These are phyloP conservation scores for Podila epigama DNA, from an alignment of 192 early-diverging fungal genomes.

Conservation along the genomic window DNA sequence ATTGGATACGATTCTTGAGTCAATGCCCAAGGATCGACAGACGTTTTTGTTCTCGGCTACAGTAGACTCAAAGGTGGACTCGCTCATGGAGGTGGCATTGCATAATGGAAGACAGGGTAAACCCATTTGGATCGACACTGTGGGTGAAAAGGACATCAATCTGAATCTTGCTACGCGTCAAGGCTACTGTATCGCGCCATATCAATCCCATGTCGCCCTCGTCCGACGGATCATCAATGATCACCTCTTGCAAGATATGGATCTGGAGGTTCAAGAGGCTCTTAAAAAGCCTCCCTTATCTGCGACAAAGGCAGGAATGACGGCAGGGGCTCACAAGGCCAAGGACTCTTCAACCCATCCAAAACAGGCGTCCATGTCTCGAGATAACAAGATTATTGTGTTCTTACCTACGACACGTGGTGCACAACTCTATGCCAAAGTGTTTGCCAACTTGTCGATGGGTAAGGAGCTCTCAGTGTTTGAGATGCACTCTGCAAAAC, in stretches of 20 bases:
- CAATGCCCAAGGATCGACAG: slow-evolving; percentile 75
- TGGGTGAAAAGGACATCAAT: slow-evolving; percentile 82
- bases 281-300: slow-evolving; percentile 69
- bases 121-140: slow-evolving; percentile 76
- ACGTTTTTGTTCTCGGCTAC: slow-evolving; percentile 97
- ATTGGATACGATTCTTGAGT: slow-evolving; percentile 71
- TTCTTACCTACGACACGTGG: slow-evolving; percentile 86
- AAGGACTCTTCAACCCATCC: slow-evolving; percentile 1
- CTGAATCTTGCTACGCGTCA: slow-evolving; percentile 83
- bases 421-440: slow-evolving; percentile 66
- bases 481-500: slow-evolving; percentile 81
- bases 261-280: slow-evolving; percentile 55
- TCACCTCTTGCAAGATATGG: slow-evolving; percentile 53
- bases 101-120: slow-evolving; percentile 61
- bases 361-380: background rate
- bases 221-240: slow-evolving; percentile 73
- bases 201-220: slow-evolving; percentile 64
- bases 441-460: slow-evolving; percentile 62
- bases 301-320: slow-evolving; percentile 18
- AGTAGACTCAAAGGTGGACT: slow-evolving; percentile 69
- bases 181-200: slow-evolving; percentile 72
- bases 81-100: slow-evolving; percentile 70
- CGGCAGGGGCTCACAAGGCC: slow-evolving; percentile 12
- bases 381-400: slow-evolving; percentile 88
- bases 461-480: slow-evolving; percentile 62